Percentiles rank a stretch among this genome's conserved stretches.
phyloP scores from a whole-genome alignment of 352 stramenopile genomes.

The Achlya hypogyna region DNA sequence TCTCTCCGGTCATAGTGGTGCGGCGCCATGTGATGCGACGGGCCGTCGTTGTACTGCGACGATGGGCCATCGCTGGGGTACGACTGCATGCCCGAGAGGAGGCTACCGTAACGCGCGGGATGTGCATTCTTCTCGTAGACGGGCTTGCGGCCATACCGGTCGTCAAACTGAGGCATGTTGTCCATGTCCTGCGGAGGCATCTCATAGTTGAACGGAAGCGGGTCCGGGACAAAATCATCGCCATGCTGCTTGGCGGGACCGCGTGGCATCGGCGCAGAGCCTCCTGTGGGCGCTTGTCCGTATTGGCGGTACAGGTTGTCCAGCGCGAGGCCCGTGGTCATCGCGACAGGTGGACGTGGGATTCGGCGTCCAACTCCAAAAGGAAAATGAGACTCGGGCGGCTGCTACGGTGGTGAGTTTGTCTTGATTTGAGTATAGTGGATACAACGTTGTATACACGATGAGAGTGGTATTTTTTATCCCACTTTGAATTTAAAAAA shows the following conservation, averaged over 20 bases:
- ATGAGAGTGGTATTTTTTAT: neutral
- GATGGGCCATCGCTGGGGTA: neutral
- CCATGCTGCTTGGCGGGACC: slow-evolving; percentile 4
- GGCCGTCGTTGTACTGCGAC: neutral
- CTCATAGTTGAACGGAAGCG: slow-evolving; percentile 66
- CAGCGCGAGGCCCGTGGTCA: slow-evolving; percentile 18
- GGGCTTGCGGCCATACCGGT: slow-evolving; percentile 26
- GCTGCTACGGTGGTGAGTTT: neutral
- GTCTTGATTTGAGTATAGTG: slow-evolving; percentile 1
- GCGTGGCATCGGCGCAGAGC: neutral
- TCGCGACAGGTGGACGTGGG: slow-evolving; percentile 6
- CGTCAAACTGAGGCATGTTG: slow-evolving; percentile 2
- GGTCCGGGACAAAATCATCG: slow-evolving; percentile 68
- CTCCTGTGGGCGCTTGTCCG: neutral
- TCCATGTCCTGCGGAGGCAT: neutral
- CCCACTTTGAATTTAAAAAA: slow-evolving; percentile 1
- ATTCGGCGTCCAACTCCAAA: slow-evolving; percentile 19
- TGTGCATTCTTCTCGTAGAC: slow-evolving; percentile 20
- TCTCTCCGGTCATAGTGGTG: slow-evolving; percentile 11
- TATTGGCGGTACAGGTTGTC: slow-evolving; percentile 17
- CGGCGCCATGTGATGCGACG: neutral
- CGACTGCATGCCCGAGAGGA: slow-evolving; percentile 19
- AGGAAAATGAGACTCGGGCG: slow-evolving; percentile 15
- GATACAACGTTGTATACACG: slow-evolving; percentile 7
- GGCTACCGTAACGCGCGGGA: slow-evolving; percentile 19